Conservation (phyloP, 75 land plant species). For the Picea sitchensis region DNA sequence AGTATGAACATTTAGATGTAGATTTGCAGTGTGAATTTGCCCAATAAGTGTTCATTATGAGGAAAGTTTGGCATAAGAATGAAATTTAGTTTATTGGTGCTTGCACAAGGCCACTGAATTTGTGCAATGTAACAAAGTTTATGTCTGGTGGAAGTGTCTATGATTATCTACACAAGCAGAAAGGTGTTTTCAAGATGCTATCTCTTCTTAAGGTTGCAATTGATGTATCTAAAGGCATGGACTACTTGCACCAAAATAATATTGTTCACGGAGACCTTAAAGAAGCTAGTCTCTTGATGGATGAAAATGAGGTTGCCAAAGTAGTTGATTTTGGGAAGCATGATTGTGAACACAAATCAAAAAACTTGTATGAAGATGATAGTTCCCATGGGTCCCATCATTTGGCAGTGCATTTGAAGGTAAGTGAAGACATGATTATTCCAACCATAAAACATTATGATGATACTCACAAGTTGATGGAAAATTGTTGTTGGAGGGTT, state of each 20-base stretch:
- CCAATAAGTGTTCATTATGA: slow-evolving; percentile 1
- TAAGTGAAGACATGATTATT: too few species aligned
- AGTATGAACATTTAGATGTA: too few species aligned
- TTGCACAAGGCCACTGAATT: slow-evolving; percentile 82
- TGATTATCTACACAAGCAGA: slow-evolving; percentile 91
- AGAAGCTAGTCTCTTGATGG: slow-evolving; percentile 91
- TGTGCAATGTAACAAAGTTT: slow-evolving; percentile 93
- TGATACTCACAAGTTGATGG: too few species aligned
- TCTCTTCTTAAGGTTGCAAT: slow-evolving; percentile 83
- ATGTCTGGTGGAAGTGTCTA: slow-evolving; percentile 98
- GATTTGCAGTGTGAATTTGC: too few species aligned
- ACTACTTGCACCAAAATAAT: slow-evolving; percentile 93
- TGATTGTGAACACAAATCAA: too few species aligned
- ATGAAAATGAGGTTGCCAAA: slow-evolving; percentile 81
- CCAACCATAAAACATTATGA: too few species aligned
- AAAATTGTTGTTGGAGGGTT: too few species aligned
- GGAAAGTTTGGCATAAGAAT: slow-evolving; percentile 95
- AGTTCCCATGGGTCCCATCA: too few species aligned
- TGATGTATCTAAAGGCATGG: slow-evolving; percentile 98
- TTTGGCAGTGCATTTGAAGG: too few species aligned
- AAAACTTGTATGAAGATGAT: too few species aligned
- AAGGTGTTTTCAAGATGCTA: slow-evolving; percentile 76
- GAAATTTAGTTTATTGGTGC: slow-evolving; percentile 98
- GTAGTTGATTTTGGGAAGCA: too few species aligned
- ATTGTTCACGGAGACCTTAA: slow-evolving; percentile 94